Evolutionary conservation across 2,329 filamentous ascomycete species (phyloP), one percentile per base, ranked within the genome.

Genomic region (Verticillium alfalfae): DNA sequence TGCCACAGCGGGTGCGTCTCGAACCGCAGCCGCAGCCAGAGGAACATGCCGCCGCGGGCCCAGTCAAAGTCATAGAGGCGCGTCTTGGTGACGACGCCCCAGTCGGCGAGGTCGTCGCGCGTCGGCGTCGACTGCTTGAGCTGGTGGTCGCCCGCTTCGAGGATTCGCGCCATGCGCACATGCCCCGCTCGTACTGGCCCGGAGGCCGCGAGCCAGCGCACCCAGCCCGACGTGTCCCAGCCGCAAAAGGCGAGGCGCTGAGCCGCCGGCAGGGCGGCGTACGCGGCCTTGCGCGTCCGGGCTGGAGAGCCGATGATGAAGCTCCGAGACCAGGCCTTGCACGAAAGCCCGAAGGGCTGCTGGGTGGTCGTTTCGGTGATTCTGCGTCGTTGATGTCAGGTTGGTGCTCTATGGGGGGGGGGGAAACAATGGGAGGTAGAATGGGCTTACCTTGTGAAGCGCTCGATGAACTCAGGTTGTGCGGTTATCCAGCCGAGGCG

Each of bases 341-440:
- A 94, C 92, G 71, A 97, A 97, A 97, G 18, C 93, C 94, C 0
- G 89, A 94, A 94, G 0, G 93, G 93, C 66, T 94, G 90, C 70
- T 94, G 89, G 0, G 93, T 96, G 18, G 84, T 84, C 0, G 85
- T 82, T 74, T 97, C 93, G 22, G 87, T 88, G 68, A 96, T 89
- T 61, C 89, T 88, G 16, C 82, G 71, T 57, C 36, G 61, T 10
- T 16, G 38, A 34, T 22, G 39, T 56, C 8, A 60, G 18, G 57
- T 45, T 58, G 6, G 15, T 9, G n/a, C 16, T 13, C n/a, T 6
- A 5, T 8, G n/a, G 4, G 15, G 4, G 45, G 3, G 16, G 55
- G 5, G 8, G 26, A 38, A 9, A 10, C 7, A 54, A 26, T 8
- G 26, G 49, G 12, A 2, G 49, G n/a, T 12, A 8, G 26, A n/a